Evolutionary conservation across 2,329 filamentous ascomycete genomes (phyloP).

Genomic region (Orbilia javanica): DNA sequence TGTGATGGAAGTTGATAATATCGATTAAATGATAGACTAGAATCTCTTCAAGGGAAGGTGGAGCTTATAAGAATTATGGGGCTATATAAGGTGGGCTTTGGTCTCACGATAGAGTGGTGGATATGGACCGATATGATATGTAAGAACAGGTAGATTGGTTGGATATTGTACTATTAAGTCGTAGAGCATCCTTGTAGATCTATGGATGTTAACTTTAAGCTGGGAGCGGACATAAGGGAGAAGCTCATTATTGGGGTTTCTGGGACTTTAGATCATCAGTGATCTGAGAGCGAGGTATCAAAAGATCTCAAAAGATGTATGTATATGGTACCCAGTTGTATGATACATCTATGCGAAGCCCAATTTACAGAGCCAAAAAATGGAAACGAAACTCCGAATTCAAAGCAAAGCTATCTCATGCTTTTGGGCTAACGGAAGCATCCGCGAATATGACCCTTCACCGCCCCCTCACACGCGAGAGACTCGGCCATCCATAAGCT

Average conservation of each 20-base stretch:
- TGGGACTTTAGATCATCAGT: not conserved
- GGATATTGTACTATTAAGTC: not conserved
- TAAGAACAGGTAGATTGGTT: not conserved
- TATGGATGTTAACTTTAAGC: not conserved
- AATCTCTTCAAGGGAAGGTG: not conserved
- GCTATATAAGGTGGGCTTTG: not conserved
- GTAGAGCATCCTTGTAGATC: not conserved
- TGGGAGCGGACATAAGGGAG: not conserved
- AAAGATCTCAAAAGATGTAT: not conserved
- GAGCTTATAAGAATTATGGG: not conserved
- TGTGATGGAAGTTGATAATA: conserved; percentile 17
- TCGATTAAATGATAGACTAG: not conserved
- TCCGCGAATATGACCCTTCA: not conserved
- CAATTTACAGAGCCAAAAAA: not conserved
- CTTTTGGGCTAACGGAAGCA: not conserved
- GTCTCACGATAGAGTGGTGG: not conserved
- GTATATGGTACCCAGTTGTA: not conserved
- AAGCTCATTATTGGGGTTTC: not conserved
- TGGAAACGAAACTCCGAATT: not conserved
- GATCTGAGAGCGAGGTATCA: too few relatives aligned
- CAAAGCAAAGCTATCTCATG: not conserved
- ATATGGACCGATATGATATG: not conserved
- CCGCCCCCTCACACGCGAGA: not conserved
- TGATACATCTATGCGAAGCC: conserved; percentile 1
- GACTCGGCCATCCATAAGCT: conserved; percentile 5